phyloP scores from a whole-genome alignment of 2,329 filamentous ascomycete species.

The Colletotrichum cordylinicola region DNA sequence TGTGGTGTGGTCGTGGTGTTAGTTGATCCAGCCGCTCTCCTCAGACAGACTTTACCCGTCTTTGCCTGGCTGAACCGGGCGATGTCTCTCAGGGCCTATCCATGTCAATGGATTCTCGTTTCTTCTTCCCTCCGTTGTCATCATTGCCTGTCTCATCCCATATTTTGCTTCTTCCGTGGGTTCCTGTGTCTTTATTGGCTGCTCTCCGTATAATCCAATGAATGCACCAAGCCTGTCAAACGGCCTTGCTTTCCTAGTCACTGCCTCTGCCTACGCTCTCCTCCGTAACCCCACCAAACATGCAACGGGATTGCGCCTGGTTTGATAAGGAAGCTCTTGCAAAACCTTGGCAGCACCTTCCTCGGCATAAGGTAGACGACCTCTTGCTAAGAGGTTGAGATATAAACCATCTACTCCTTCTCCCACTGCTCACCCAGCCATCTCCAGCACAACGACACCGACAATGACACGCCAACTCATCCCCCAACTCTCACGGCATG shows the following conservation, averaged over 20 bases:
- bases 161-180: background rate
- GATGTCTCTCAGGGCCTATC: background rate
- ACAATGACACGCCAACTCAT: constrained; percentile 21
- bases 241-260: background rate
- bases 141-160: background rate
- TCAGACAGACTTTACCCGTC: background rate
- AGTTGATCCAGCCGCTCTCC: background rate
- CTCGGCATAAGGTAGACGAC: background rate
- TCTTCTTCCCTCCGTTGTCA: background rate
- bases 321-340: background rate
- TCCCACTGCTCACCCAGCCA: background rate
- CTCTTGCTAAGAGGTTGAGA: background rate
- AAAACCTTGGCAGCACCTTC: background rate
- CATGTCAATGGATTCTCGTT: background rate
- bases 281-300: constrained; percentile 5
- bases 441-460: background rate
- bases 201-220: background rate
- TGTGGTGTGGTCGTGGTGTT: background rate
- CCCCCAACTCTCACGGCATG: constrained; percentile 22
- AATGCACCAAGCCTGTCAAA: background rate
- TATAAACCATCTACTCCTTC: constrained; percentile 10
- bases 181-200: background rate
- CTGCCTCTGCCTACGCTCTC: background rate
- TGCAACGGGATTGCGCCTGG: background rate
- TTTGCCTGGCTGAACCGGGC: background rate